Evolutionary conservation across 2,329 filamentous ascomycete species (phyloP), one percentile per base, ranked within the genome.

Genomic region (Penicillium sp.): DNA sequence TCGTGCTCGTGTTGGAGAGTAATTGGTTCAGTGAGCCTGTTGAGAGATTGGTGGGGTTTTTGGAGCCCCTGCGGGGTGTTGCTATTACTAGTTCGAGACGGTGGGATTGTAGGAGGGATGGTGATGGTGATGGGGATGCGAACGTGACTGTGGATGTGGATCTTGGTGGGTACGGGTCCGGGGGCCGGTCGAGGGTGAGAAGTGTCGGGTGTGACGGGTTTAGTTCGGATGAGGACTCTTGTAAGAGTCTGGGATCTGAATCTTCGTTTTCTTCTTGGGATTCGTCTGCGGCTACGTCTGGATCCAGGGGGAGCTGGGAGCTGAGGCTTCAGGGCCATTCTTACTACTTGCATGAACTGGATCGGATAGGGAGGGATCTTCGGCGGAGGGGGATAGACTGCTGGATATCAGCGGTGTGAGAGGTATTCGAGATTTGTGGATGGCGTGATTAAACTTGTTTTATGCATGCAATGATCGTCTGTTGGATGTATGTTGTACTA

Each of bases 21-120:
- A 66, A 57, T 28, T 70, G 67, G 68, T 70, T 69, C 53, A 58
- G 65, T 29, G 68, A 70, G 52, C 58, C 62, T 1, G 61, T 64
- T 8, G 67, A 68, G 57, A 68, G 64, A 55, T 50, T 70, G 17
- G 63, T 61, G 0, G 52, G 64, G 3, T 70, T 70, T 50, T 44
- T 70, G 15, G 67, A 67, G 48, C 67, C 68, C 19, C 51, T 70
- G 54, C 54, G 59, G 2, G 61, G 56, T 2, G 22, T 69, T 39
- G 54, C 49, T 6, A 43, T 64, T 21, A 53, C 52, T 32, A 10
- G 28, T 22, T 24, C 24, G 21, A 24, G 31, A 29, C 15, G 15
- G 22, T 22, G 22, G 22, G 22, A 17, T 17, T 17, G 17, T 17
- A 17, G 17, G 17, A 17, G 17, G 17, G 17, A 17, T 17, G 17